Percentiles rank a stretch among this genome's conserved stretches.
Conservation (phyloP, 768 basidiomycete species). For the Suillus lakei region DNA sequence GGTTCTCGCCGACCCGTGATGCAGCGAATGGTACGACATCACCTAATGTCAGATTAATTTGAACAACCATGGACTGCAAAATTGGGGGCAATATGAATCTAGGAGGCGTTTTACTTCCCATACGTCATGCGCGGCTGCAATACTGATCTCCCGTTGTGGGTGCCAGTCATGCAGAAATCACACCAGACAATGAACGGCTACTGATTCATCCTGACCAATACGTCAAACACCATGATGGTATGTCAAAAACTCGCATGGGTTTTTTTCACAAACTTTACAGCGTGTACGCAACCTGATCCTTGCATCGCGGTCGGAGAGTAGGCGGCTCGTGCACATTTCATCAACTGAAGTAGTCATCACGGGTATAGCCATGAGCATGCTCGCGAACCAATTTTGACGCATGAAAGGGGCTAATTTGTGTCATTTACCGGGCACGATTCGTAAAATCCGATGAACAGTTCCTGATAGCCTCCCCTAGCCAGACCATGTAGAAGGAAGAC, state of each 20-base stretch:
- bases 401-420: background rate
- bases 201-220: background rate
- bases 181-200: background rate
- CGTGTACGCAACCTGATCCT: background rate
- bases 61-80: slow-evolving; percentile 5
- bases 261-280: background rate
- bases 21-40: background rate
- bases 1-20: slow-evolving; percentile 8
- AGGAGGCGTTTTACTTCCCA: background rate
- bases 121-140: background rate
- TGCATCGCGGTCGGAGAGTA: background rate
- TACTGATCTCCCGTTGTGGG: background rate
- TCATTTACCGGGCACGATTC: background rate
- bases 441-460: background rate
- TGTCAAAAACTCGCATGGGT: background rate
- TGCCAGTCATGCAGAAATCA: background rate
- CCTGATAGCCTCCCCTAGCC: background rate
- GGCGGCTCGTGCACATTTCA: background rate
- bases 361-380: background rate
- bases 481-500: background rate
- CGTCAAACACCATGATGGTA: background rate
- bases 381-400: background rate
- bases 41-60: slow-evolving; percentile 7
- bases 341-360: background rate
- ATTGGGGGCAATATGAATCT: slow-evolving; percentile 7